phyloP scores from a whole-genome alignment of 2,329 filamentous ascomycete genomes.

The Xylariales sp. region DNA sequence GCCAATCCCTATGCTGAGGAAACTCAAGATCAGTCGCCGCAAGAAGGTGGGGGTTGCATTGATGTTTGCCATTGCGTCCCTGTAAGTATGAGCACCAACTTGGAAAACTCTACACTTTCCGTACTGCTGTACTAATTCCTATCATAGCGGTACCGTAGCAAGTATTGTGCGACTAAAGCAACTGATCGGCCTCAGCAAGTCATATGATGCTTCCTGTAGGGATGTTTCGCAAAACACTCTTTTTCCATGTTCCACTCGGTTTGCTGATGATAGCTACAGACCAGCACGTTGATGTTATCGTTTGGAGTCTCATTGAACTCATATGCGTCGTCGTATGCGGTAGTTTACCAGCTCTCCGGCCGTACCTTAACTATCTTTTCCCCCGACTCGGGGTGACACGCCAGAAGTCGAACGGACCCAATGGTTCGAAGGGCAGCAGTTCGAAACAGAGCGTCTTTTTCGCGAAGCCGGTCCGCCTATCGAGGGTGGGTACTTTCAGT shows the following conservation, averaged over 20 bases:
- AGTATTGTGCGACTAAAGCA: not conserved
- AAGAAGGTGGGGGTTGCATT: not conserved
- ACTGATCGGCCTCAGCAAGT: not conserved
- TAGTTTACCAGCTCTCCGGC: not conserved
- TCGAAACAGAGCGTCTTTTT: too few species aligned
- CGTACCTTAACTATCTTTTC: too few species aligned
- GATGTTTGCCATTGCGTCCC: not conserved
- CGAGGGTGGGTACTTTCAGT: too few species aligned
- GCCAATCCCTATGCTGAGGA: not conserved
- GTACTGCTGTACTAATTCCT: not conserved
- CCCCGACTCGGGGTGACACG: too few species aligned
- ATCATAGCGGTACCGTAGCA: not conserved
- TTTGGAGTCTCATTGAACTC: not conserved
- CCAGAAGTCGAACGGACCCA: too few species aligned
- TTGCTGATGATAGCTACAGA: too few species aligned
- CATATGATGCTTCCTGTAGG: not conserved
- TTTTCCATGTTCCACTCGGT: not conserved
- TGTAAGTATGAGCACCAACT: not conserved
- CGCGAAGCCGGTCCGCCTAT: too few species aligned
- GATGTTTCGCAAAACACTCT: not conserved
- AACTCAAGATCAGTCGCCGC: not conserved
- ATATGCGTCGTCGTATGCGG: not conserved
- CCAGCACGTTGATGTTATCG: not conserved
- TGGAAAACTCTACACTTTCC: not conserved
- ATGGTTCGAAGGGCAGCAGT: too few species aligned